Conservation (phyloP, 176 grass and related monocot genomes). For the Cenchrus fungigraminus region DNA sequence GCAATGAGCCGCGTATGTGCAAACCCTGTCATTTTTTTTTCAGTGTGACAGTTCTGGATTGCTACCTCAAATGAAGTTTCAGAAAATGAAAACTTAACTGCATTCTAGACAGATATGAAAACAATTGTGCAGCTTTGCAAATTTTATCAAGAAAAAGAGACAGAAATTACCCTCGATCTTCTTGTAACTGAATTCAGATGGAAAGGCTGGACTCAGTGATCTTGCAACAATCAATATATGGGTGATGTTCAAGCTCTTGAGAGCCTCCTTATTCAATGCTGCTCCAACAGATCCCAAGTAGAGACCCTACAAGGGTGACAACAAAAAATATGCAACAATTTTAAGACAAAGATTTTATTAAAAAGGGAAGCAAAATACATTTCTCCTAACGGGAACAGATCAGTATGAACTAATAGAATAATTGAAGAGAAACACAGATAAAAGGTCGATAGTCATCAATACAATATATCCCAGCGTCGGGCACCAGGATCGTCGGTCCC, state of each 20-base stretch:
- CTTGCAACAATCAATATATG: constrained; percentile 74
- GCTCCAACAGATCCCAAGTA: constrained; percentile 90
- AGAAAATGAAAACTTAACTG: neutral
- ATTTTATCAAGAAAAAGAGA: neutral
- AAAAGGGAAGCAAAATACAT: neutral
- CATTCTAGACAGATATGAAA: neutral
- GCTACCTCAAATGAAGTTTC: neutral
- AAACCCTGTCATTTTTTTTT: neutral
- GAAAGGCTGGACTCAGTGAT: constrained; percentile 76
- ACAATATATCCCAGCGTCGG: neutral
- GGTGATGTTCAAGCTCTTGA: constrained; percentile 80
- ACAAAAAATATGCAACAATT: constrained; percentile 34
- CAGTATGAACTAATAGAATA: neutral
- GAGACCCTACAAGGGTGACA: constrained; percentile 55
- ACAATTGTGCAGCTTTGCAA: neutral
- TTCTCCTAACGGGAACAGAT: neutral
- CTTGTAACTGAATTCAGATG: constrained; percentile 79
- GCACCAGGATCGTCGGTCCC: neutral
- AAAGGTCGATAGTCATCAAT: neutral
- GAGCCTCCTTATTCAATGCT: constrained; percentile 67
- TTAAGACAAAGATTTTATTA: neutral
- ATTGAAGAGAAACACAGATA: neutral
- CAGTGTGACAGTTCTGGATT: neutral
- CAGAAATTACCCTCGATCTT: constrained; percentile 71
- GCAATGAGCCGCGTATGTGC: neutral